Evolutionary conservation across 345 rosid species (phyloP), one percentile per base, ranked within the genome.

Genomic region (Salix arbutifolia): DNA sequence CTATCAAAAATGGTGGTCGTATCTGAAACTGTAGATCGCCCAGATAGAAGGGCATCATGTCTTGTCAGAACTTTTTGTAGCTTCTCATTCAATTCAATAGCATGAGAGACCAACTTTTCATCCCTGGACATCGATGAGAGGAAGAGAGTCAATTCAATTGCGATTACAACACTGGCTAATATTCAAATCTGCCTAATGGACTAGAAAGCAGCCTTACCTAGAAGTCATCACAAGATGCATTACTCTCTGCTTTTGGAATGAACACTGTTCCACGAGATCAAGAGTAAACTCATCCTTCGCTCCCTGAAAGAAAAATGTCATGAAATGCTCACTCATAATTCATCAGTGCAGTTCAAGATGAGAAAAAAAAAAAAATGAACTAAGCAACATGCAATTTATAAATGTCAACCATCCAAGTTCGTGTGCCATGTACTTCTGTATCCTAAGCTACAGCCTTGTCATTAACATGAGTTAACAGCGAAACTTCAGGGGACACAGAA

Each of bases 231-330:
- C 92, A 44, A 96, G 94, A 86, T 96, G 97, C 98, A 96, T 89
- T 65, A 93, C 89, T 5, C 89, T 88, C 80, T 96, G 96, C 88
- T 96, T 96, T 87, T 93, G 99, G 89, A 93, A 96, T 21, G 98
- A 90, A 85, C 98, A 96, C 71, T 96, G 99, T 85, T 96, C 99
- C 66, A 96, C 98, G 68, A 96, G 99, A 88, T 96, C 99, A 81
- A 96, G 97, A 60, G 99, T 92, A 81, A 96, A 96, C 84, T 96
- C 97, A 81, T 91, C 94, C 82, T 84, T 91, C 67, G 89, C 97
- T 72, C 87, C 94, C 99, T 93, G 77, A 75, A 77, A 87, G 70
- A 76, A 81, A 13, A 82, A 77, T 26, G 65, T 25, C n/a, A 56
- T 7, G 7, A 44, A 40, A 40, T 44, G 37, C 40, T 31, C 58